Conservation (phyloP, 495 filamentous ascomycete genomes). For the Daldinia childiae region DNA sequence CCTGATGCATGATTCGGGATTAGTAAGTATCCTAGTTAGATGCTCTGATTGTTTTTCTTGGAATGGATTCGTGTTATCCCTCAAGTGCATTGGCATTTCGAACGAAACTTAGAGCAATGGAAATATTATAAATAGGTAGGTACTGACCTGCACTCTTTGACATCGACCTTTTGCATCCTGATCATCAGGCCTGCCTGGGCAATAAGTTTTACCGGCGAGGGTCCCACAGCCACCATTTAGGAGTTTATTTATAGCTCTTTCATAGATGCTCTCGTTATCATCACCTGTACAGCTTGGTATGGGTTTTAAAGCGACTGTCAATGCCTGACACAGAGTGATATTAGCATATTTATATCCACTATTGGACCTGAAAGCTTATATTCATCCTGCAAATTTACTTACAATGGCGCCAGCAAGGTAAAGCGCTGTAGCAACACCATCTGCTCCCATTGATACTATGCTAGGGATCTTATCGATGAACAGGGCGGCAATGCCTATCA, state of each 20-base stretch:
- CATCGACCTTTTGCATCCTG: slow-evolving; percentile 43
- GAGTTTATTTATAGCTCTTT: slow-evolving; percentile 44
- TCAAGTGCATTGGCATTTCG: background rate
- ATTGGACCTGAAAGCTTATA: background rate
- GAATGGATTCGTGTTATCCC: too few relatives aligned
- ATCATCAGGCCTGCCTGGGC: slow-evolving; percentile 24
- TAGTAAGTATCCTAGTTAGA: background rate
- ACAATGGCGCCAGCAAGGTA: slow-evolving; percentile 65
- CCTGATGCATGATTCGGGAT: background rate
- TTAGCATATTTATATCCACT: background rate
- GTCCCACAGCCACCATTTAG: slow-evolving; percentile 49
- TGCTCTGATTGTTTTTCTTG: too few relatives aligned
- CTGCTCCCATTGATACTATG: slow-evolving; percentile 52
- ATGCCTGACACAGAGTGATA: slow-evolving; percentile 46
- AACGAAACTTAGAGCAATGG: too few relatives aligned
- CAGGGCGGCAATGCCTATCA: slow-evolving; percentile 50
- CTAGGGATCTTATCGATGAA: slow-evolving; percentile 54
- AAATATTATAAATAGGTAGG: background rate
- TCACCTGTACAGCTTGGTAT: slow-evolving; percentile 46
- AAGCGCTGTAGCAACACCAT: slow-evolving; percentile 55
- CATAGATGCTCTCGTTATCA: background rate
- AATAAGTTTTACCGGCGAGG: slow-evolving; percentile 11
- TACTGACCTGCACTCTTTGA: slow-evolving; percentile 38
- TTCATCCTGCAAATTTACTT: slow-evolving; percentile 42
- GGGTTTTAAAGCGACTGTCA: slow-evolving; percentile 54